Evolutionary conservation across 768 basidiomycete species (phyloP), one percentile per base, ranked within the genome.

Genomic region (Imleria badia): DNA sequence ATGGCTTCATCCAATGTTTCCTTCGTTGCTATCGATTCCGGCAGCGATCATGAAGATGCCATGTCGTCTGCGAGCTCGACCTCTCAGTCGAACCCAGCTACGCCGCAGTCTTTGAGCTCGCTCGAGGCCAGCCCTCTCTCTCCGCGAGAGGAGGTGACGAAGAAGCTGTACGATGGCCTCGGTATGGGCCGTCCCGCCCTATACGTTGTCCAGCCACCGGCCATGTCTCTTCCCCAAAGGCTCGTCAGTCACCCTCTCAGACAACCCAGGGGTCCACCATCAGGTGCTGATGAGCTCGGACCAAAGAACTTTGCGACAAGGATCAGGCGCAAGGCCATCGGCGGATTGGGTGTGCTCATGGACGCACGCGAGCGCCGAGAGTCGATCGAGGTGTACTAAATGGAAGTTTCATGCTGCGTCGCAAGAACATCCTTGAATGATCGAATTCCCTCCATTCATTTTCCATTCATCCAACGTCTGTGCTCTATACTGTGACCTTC

Each of bases 251-350:
- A 86, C 66, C 87, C 89, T 56, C 78, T 85, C 50, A 85, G 92
- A 71, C 92, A 94, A 76, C 92, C 92, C 64, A 83, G 85, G 54
- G 92, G 92, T 63, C 92, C 92, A 52, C 92, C 92, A 41, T 88
- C 88, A 22, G 87, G 88, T 66, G 84, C 84, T 59, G 91, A 94
- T 65, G 91, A 94, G 67, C 82, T 94, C 46, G 86, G 87, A 19
- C 87, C 89, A 41, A 87, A 89, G 80, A 94, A 94, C 70, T 94
- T 94, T 76, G 91, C 91, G 8, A 85, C 85, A 35, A 83, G 91
- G 63, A 87, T 90, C 73, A 81, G 91, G 72, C 83, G 89, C 65
- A 84, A 88, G 78, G 91, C 91, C 19, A 88, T 92, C 55, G 89
- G 87, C 33, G 89, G 90, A 26, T 75, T 93, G 47, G 87, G 86